Evolutionary conservation across 495 filamentous ascomycete species (phyloP), one percentile per base, ranked within the genome.

Genomic region (Aspergillus nanangensis): DNA sequence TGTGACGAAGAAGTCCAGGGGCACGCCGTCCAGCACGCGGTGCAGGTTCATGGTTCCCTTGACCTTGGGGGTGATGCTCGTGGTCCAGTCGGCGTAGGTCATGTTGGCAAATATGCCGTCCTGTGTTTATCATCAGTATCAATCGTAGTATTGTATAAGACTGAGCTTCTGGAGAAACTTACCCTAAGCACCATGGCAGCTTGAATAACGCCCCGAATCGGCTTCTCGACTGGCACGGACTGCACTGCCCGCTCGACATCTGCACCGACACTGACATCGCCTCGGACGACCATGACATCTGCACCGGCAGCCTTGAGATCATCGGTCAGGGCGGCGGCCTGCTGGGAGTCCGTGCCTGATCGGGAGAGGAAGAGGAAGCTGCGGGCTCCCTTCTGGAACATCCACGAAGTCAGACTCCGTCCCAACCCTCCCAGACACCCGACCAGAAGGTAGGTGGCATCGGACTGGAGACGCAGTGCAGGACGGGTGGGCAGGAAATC

Each of bases 391-490:
- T 71, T 66, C 14, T 66, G 55, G 4, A 75, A 63, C 77, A 86
- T 82, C 79, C 77, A 83, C 0, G 55, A 57, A 0, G 75, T 61
- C 33, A 84, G 62, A 48, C 71, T 75, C 36, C 78, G 66, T 14
- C 81, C 82, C 2, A 87, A 63, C 23, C 82, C 82, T n/a, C 82
- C 82, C 3, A 83, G 73, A 22, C 82, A 79, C n/a, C 82, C 80
- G 37, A 80, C 69, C 8, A 87, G 57, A 18, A 87, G 58, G 51
- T 86, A 85, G 3, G 73, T n/a, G n/a, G n/a, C n/a, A n/a, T n/a
- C 62, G n/a, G n/a, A 2, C 67, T 33, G 8, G 63, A 11, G 40
- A n/a, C n/a, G n/a, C n/a, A n/a, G n/a, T n/a, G n/a, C n/a, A n/a
- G n/a, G n/a, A n/a, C n/a, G n/a, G n/a, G n/a, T n/a, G n/a, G n/a